A percentile compares a stretch with the other conserved stretches of the same genome.
These are phyloP conservation scores for Tripterygium wilfordii DNA, from an alignment of 177 flowering plant species.

Conservation along the genomic window DNA sequence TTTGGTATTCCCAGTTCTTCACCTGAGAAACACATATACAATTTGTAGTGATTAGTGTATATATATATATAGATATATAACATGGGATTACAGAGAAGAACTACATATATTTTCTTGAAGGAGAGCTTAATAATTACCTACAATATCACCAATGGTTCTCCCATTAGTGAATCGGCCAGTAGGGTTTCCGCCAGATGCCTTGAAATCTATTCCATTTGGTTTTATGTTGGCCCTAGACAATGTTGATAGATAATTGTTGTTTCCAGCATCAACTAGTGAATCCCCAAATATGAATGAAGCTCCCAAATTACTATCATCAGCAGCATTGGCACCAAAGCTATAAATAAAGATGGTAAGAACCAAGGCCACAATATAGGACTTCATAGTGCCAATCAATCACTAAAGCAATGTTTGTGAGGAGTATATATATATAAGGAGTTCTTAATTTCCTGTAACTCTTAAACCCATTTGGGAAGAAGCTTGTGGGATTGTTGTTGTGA, in stretches of 20 bases:
- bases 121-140: too few species aligned
- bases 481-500: conserved; percentile 17
- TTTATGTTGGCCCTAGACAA: conserved; percentile 74
- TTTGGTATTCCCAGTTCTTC: conserved; percentile 68
- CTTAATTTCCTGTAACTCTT: too few species aligned
- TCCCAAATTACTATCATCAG: conserved; percentile 26
- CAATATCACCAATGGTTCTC: conserved; percentile 86
- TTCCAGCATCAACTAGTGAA: conserved; percentile 91
- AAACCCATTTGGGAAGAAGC: conserved; percentile 17
- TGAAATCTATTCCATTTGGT: conserved; percentile 91
- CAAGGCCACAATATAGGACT: conserved; percentile 10
- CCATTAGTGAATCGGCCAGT: conserved; percentile 92
- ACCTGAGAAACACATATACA: conserved; percentile 37
- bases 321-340: conserved; percentile 19
- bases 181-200: conserved; percentile 65
- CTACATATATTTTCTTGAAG: too few species aligned
- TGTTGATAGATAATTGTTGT: conserved; percentile 71
- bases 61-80: too few species aligned
- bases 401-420: too few species aligned
- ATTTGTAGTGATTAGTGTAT: too few species aligned
- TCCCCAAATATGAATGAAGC: conserved; percentile 90
- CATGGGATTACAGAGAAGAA: too few species aligned
- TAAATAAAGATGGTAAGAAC: conserved; percentile 8
- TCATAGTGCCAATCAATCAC: too few species aligned
- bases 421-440: too few species aligned